Evolutionary conservation across 768 basidiomycete genomes (phyloP), one percentile per base, ranked within the genome.

Genomic region (Leccinellum luteum): DNA sequence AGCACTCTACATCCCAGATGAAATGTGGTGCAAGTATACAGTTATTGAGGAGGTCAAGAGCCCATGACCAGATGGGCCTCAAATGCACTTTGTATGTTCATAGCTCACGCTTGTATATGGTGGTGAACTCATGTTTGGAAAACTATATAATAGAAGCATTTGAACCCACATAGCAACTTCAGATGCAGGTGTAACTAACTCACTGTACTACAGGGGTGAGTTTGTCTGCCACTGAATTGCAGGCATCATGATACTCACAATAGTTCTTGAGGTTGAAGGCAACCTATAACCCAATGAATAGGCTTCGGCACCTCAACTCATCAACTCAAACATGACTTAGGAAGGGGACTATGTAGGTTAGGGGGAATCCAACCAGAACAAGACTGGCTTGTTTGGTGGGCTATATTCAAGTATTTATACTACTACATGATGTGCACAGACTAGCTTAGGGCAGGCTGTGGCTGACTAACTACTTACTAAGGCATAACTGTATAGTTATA

Each of bases 1-100:
- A 13, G 30, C 13, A 25, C 34, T 59, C 38, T 1, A 43, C 52
- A 51, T 59, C 58, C 49, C 55, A 76, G 15, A 62, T 58, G 49
- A 72, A 70, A 3, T 68, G 51, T 0, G 54, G 60, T 2, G 44
- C 31, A 4, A 61, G 51, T 8, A 52, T 3, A 1, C 48, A 23
- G 43, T 59, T 43, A 4, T 52, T n/a, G 14, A 61, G 28, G 3
- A 55, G 9, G 21, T 56, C 51, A 7, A 61, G 45, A 3, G 38
- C 54, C 58, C 54, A 61, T 3, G 59, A 47, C 54, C 54, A 61
- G 0, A 61, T 9, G 6, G 51, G 54, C 12, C 45, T 3, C 12
- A 25, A 8, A 15, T 55, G 34, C 5, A 61, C 50, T 3, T 55
- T n/a, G 15, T 23, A 59, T 12, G 21, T 56, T 25, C 35, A 15